Evolutionary conservation across 2,329 filamentous ascomycete genomes (phyloP), one percentile per base, ranked within the genome.

Genomic region (Aureobasidium subglaciale): DNA sequence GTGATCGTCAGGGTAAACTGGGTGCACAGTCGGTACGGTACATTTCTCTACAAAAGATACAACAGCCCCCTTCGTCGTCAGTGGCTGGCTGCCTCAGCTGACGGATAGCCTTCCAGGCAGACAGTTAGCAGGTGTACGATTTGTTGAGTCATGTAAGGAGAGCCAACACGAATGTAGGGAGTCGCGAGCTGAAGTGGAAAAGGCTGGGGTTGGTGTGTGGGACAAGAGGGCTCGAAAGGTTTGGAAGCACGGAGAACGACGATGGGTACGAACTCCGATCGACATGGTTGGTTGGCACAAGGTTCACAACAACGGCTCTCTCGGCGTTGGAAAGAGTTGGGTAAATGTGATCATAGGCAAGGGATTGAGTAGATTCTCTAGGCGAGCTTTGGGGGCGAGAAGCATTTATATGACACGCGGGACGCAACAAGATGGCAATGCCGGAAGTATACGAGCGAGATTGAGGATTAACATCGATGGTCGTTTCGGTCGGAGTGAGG

Each of bases 241-340:
- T 40, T 40, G 48, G 48, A 53, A 53, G 15, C 25, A 30, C 48
- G 48, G 48, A 41, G 48, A 53, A 53, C 29, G 30, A 30, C 32
- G 35, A 50, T 29, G 16, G 11, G 16, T n/a, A 16, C 18, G 24
- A 37, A 37, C 27, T 13, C 42, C 42, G 43, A 48, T 48, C 43
- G 43, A 30, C 42, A 45, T 43, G 24, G 24, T 2, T 25, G 29
- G 29, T 22, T 16, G 29, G 40, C 15, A 42, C 40, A 42, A 42
- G 40, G 32, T 50, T 38, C 32, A 27, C 24, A 34, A 24, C 7
- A 37, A 50, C 46, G 46, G 46, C 46, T 38, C 24, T 24, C 13
- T 48, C 30, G 43, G 43, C 30, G 29, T 16, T 2, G 24, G 30
- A 48, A 16, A 25, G 43, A 48, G 30, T 25, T 24, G 43, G 29